Evolutionary conservation across 2,329 filamentous ascomycete genomes (phyloP).

Genomic region (Talaromyces sp.): DNA sequence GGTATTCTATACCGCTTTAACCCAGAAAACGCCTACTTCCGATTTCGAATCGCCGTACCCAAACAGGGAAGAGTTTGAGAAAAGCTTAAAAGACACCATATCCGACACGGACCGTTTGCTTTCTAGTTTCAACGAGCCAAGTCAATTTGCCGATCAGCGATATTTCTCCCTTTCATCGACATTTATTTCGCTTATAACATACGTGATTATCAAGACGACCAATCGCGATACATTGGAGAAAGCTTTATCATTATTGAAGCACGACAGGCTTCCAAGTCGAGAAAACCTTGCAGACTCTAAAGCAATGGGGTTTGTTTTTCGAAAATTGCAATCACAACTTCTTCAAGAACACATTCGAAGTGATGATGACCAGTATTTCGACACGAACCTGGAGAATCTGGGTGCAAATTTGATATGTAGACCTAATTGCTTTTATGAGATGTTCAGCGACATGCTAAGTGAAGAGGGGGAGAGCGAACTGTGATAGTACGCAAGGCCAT

Average conservation of each 20-base stretch:
- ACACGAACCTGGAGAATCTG: not conserved
- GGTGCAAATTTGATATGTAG: not conserved
- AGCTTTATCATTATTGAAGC: not conserved
- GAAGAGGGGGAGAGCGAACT: not conserved
- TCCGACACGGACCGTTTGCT: not conserved
- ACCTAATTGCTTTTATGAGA: not conserved
- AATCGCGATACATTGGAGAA: not conserved
- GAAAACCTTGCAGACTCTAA: not conserved
- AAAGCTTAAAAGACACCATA: not conserved
- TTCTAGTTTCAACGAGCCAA: not conserved
- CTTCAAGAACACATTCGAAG: not conserved
- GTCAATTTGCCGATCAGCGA: not conserved
- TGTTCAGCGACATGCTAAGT: not conserved
- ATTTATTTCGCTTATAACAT: not conserved
- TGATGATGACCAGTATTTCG: not conserved
- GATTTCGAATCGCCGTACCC: not conserved
- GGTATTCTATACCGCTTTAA: not conserved
- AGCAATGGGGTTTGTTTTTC: not conserved
- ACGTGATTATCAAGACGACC: not conserved
- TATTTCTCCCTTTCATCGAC: not conserved
- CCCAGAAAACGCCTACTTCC: not conserved
- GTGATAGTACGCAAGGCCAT: not conserved
- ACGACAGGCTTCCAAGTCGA: not conserved
- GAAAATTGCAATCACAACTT: not conserved
- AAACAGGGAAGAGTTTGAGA: not conserved